Evolutionary conservation across 148 eudicot species (phyloP).

Genomic region (Heliosperma pusillum): DNA sequence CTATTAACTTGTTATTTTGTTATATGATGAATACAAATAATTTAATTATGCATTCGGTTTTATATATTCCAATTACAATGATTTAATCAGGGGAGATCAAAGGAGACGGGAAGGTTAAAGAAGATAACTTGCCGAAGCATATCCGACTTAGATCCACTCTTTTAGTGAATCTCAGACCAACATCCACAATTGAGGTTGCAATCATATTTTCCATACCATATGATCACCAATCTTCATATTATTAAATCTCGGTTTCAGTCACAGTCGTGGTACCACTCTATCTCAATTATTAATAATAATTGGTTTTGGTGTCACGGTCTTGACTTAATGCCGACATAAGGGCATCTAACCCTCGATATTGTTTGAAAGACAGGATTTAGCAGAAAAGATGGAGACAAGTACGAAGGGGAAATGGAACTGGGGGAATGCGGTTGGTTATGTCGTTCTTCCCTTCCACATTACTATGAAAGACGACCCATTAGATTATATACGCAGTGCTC

Average conservation of each 20-base stretch:
- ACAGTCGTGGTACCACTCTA: too few relatives aligned
- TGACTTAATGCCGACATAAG: background rate
- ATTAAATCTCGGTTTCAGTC: background rate
- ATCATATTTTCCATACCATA: background rate
- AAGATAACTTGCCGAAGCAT: conserved; percentile 28
- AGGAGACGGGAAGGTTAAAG: conserved; percentile 14
- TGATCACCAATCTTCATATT: background rate
- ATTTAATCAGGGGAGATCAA: conserved; percentile 6
- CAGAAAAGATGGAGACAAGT: conserved; percentile 45
- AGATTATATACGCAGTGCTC: conserved; percentile 46
- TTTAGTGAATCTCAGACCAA: conserved; percentile 49
- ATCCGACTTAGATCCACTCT: conserved; percentile 49
- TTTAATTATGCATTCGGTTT: too few relatives aligned
- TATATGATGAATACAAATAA: too few relatives aligned
- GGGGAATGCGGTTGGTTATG: conserved; percentile 59
- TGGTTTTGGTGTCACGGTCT: too few relatives aligned
- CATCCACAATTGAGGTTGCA: conserved; percentile 43
- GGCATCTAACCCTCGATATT: background rate
- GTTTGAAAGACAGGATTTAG: conserved; percentile 37
- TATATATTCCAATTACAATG: background rate
- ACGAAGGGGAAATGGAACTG: conserved; percentile 35
- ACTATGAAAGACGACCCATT: conserved; percentile 46
- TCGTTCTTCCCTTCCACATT: conserved; percentile 51
- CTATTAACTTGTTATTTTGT: too few relatives aligned
- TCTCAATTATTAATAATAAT: too few relatives aligned